Base-by-base conservation (phyloP, 495 filamentous ascomycete species). In the Podospora anserina region DNA sequence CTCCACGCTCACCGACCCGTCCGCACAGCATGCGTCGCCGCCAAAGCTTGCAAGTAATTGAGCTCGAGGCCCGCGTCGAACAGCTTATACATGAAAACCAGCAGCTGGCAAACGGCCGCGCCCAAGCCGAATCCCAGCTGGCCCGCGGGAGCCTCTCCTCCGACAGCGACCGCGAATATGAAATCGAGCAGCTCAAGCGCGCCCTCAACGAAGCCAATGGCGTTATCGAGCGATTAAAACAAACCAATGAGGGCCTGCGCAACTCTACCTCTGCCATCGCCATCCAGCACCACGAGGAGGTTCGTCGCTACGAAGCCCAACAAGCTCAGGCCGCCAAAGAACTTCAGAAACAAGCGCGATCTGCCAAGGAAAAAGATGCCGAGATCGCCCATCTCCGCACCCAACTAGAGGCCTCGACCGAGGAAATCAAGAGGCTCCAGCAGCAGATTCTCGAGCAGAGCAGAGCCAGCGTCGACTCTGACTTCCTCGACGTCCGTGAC, bases 21-120 rank as follows among this genome's bases (percentile, higher is more conserved):
- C 94, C 94, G 77, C 93, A 94, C 78, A 97, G 92, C 84, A 90
- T 96, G 84, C 93, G 94, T 69, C 92, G 92, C 75, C 91, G 93
- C 69, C 95, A 95, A 79, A 97, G 93, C 84, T 92, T 97, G 90
- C 95, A 97, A 80, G 88, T 98, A 63, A 85, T 96, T 59, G 93
- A 98, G 66, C 87, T 98, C 74, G 85, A 87, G 74, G 75, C 84
- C 39, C 86, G 84, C 74, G 84, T 97, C 70, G 92, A 96, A 69
- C 90, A 92, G 76, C 81, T 97, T 61, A 82, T 89, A 55, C 87
- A 91, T 0, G 93, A 96, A 73, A 97, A 97, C 72, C 88, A 90
- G 65, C 78, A 87, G 53, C 87, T 97, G 19, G 82, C 87, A 72
- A 90, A 92, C 28, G 90, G 90, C 57, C 91, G 88, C 72, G 78